These are phyloP conservation scores for Cladophialophora yegresii DNA, from an alignment of 2,329 filamentous ascomycete genomes.

Conservation along the genomic window DNA sequence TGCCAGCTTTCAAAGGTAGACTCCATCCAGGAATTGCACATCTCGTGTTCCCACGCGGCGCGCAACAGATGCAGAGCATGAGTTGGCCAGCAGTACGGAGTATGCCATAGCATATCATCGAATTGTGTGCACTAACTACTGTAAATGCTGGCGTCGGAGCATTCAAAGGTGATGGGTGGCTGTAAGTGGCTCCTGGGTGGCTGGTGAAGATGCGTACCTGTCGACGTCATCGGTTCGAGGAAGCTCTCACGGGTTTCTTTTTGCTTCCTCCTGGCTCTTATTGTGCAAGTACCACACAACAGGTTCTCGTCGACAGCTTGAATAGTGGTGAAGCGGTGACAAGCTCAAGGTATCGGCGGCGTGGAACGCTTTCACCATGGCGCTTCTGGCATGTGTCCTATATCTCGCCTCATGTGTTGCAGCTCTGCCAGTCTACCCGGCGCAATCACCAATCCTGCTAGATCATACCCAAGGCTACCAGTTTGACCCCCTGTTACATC, in stretches of 20 bases:
- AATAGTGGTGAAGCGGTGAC: neutral
- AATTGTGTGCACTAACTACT: too few species aligned
- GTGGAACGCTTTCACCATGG: neutral
- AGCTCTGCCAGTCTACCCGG: neutral
- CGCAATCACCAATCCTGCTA: conserved; percentile 18
- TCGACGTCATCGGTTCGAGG: neutral
- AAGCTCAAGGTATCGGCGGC: neutral
- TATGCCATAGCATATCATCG: neutral
- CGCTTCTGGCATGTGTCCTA: neutral
- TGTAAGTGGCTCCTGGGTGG: too few species aligned
- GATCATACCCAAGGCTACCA: conserved; percentile 32
- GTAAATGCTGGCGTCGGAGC: neutral
- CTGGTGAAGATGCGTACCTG: neutral
- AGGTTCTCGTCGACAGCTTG: neutral
- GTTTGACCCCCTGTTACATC: conserved; percentile 32
- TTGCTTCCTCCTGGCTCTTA: too few species aligned
- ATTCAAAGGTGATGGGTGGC: neutral
- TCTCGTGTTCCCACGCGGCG: neutral
- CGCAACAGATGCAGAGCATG: neutral
- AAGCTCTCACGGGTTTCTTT: too few species aligned
- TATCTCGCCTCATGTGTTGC: neutral
- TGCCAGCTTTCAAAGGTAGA: neutral
- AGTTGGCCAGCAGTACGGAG: neutral
- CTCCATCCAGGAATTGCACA: neutral
- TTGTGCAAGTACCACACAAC: too few species aligned